Percentiles rank a stretch among this genome's conserved stretches.
phyloP scores from a whole-genome alignment of 2,329 filamentous ascomycete genomes.

The Pestalotiopsis sp. region DNA sequence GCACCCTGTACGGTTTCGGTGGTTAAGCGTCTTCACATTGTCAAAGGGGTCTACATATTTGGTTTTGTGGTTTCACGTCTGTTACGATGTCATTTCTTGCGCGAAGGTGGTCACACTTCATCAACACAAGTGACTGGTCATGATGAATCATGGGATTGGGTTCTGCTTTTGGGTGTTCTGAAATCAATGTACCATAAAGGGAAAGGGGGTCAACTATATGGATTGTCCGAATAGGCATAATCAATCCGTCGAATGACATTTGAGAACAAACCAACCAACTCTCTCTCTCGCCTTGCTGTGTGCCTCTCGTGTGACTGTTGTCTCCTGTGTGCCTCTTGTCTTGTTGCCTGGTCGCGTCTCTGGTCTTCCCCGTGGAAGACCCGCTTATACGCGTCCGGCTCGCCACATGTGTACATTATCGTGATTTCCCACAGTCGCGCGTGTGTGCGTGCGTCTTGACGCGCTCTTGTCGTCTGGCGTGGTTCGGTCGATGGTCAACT shows the following conservation, averaged over 20 bases:
- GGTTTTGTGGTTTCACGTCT: conserved; percentile 33
- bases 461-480: no score
- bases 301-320: no score
- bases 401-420: no score
- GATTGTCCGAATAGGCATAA: conserved; percentile 34
- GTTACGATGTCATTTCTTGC: conserved; percentile 38
- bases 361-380: no score
- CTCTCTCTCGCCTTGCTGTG: no score
- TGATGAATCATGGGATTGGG: conserved; percentile 37
- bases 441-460: no score
- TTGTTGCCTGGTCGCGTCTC: no score
- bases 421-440: no score
- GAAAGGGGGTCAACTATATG: conserved; percentile 26
- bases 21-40: conserved; percentile 38
- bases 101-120: conserved; percentile 26
- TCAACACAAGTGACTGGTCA: conserved; percentile 33
- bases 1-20: conserved; percentile 71
- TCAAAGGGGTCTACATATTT: conserved; percentile 5
- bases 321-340: no score
- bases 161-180: conserved; percentile 36
- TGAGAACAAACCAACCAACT: conserved; percentile 19
- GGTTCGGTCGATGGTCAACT: no score
- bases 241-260: conserved; percentile 30
- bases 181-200: conserved; percentile 36
- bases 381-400: no score